Evolutionary conservation across 257 asterid species (phyloP).

Genomic region (Vinca minor): DNA sequence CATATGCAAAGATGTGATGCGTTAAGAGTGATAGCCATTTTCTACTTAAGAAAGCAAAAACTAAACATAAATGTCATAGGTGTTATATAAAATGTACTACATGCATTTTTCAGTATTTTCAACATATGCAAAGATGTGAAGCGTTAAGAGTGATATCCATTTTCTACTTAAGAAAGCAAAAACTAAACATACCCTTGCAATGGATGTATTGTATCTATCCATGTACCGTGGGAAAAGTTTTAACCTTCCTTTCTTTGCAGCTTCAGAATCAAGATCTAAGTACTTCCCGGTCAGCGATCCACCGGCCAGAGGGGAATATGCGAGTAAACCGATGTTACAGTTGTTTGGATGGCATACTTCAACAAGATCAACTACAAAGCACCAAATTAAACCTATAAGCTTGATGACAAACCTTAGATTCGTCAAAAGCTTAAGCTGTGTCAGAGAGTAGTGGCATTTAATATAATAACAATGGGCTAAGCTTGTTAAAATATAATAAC

Average conservation of each 20-base stretch:
- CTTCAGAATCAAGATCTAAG: slow-evolving; percentile 60
- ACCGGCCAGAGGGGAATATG: slow-evolving; percentile 86
- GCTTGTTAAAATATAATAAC: not conserved
- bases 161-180: not conserved
- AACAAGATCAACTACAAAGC: slow-evolving; percentile 66
- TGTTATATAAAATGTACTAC: not conserved
- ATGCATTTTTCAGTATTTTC: not conserved
- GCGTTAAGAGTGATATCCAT: not conserved
- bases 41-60: not conserved
- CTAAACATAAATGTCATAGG: slow-evolving; percentile 5
- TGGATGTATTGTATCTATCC: slow-evolving; percentile 79
- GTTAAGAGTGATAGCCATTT: not conserved
- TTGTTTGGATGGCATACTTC: slow-evolving; percentile 93
- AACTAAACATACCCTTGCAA: slow-evolving; percentile 45
- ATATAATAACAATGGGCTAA: not conserved
- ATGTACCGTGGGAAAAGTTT: slow-evolving; percentile 81
- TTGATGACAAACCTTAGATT: not conserved
- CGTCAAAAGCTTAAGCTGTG: not conserved
- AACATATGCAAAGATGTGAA: not conserved
- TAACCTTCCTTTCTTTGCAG: slow-evolving; percentile 67
- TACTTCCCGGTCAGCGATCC: slow-evolving; percentile 80
- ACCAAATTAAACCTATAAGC: slow-evolving; percentile 14
- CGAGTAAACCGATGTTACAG: slow-evolving; percentile 76
- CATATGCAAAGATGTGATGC: not conserved
- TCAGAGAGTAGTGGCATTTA: not conserved